Percentiles rank a stretch among this genome's conserved stretches.
Evolutionary conservation across 108 stramenopile species (phyloP).

Genomic region (Tribonema minus): DNA sequence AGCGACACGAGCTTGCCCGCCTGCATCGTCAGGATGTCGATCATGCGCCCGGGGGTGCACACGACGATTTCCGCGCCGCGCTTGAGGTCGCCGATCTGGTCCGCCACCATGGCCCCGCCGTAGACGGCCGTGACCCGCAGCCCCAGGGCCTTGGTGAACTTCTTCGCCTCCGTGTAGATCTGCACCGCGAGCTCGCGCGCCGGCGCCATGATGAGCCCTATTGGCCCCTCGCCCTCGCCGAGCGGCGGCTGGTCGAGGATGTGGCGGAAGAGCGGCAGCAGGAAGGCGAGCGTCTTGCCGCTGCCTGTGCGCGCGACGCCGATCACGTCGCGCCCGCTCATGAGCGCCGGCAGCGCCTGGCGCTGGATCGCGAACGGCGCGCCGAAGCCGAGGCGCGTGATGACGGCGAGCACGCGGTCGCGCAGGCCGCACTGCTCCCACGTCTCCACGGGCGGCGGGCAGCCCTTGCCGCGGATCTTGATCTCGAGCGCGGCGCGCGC

Average conservation of each 20-base stretch:
- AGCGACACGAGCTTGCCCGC: constrained; percentile 76
- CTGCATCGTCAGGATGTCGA: constrained; percentile 98
- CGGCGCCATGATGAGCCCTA: constrained; percentile 90
- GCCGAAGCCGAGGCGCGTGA: constrained; percentile 47
- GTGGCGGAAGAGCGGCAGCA: constrained; percentile 89
- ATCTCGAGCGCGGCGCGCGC: constrained; percentile 72
- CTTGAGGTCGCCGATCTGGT: constrained; percentile 95
- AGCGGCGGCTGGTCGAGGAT: constrained; percentile 88
- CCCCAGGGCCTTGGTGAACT: constrained; percentile 47
- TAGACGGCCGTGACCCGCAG: constrained; percentile 82
- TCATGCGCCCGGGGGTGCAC: constrained; percentile 93
- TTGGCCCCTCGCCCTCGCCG: constrained; percentile 83
- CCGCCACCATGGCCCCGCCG: constrained; percentile 92
- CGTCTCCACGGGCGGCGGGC: constrained; percentile 79
- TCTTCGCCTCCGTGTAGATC: constrained; percentile 74
- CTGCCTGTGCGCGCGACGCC: constrained; percentile 97
- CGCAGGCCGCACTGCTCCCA: constrained; percentile 87
- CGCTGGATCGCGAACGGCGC: constrained; percentile 92
- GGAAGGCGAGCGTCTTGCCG: constrained; percentile 93
- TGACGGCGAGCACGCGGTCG: constrained; percentile 69
- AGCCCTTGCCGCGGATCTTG: constrained; percentile 80
- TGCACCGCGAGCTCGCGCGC: constrained; percentile 94
- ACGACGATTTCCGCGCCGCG: constrained; percentile 92
- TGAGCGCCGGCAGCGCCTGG: constrained; percentile 94
- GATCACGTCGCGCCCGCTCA: constrained; percentile 96